A percentile compares a stretch with the other conserved stretches of the same genome.
Evolutionary conservation across 176 grass and related monocot species (phyloP).

Genomic region (Aegilops umbellulata): DNA sequence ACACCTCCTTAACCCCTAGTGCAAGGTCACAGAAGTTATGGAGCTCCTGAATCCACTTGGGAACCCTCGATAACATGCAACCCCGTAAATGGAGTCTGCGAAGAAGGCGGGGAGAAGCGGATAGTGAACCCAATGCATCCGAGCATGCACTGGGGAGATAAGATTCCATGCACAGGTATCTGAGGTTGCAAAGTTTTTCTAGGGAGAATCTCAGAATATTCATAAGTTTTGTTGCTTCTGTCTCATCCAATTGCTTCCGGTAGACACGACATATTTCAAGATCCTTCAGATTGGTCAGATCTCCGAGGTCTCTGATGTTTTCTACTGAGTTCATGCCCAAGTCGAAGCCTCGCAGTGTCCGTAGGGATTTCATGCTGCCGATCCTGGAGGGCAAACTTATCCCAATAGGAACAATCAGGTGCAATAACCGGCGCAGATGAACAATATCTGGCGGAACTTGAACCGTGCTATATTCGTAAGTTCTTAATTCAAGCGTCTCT

Average conservation of each 20-base stretch:
- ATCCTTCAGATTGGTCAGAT: background rate
- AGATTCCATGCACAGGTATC: background rate
- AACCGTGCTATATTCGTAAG: background rate
- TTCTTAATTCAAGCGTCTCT: background rate
- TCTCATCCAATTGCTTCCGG: background rate
- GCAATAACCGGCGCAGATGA: background rate
- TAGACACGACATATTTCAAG: background rate
- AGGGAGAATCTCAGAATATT: background rate
- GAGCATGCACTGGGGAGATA: background rate
- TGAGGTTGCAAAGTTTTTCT: background rate
- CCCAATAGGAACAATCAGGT: background rate
- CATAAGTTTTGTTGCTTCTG: background rate
- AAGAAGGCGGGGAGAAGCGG: background rate
- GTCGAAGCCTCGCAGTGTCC: background rate
- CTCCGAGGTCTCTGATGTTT: background rate
- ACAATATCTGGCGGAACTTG: background rate
- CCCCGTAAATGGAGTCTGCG: background rate
- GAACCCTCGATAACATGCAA: background rate
- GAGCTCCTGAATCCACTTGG: background rate
- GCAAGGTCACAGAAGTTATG: background rate
- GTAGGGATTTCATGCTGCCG: background rate
- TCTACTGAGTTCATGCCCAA: background rate
- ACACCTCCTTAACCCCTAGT: background rate
- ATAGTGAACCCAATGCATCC: background rate
- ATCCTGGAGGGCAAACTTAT: background rate